Base-by-base conservation (phyloP, 176 grass and related monocot genomes). In the Triticum urartu region DNA sequence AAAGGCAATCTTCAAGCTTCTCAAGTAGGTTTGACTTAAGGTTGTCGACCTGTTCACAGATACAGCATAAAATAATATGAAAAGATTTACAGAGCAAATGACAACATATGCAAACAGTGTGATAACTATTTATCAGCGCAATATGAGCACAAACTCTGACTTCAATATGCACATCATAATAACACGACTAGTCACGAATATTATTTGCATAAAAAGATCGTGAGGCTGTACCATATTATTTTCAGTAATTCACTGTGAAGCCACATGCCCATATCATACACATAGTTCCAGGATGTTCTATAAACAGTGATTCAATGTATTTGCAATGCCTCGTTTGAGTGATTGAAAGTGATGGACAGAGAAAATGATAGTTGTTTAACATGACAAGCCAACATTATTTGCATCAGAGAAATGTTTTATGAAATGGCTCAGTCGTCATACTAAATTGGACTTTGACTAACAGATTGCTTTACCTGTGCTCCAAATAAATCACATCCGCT, bases 21-120 rank as follows among this genome's bases (percentile, higher is more conserved):
- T 99, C 97, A 8, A 99, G 94, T 85, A 99, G 79, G 47, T 88
- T 99, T 59, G 97, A 90, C 77, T 99, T 99, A 66, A 99, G 86
- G 88, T 73, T 97, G 72, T 99, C 92, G 35, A 99, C 97, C 97
- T 99, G 87, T 87, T 74, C 32, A 86, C 32, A 74, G 30, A 42
- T 77, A 39, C 5, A 52, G 83, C 74, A 82, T 61, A 75, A 79
- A 89, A 77, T 78, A 80, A 12, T 50, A 80, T 75, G 38, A 77
- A 50, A 68, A 39, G 43, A 83, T 77, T 88, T 86, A 83, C 17
- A 86, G 15, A 80, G 60, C 3, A 85, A 76, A 85, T 3, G 43
- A 20, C 9, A 81, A 75, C 43, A 76, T 30, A 40, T 75, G 69
- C 20, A 38, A 59, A 43, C 20, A 79, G 30, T 36, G 14, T 47